Base-by-base conservation (phyloP, 176 grass and related monocot species). In the Oryza brachyantha region DNA sequence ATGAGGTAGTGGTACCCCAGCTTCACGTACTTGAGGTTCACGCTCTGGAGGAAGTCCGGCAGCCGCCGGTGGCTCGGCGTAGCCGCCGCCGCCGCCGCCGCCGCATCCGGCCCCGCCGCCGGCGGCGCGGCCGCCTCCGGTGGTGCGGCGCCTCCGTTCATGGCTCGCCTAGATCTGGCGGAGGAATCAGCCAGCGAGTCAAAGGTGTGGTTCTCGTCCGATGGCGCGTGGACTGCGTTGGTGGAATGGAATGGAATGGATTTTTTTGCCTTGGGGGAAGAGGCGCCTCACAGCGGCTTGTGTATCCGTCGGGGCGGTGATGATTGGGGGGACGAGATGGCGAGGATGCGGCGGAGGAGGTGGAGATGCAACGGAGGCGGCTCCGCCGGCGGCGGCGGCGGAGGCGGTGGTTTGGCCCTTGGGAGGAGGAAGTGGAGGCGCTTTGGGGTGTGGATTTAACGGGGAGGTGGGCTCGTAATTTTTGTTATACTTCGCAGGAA, bases 11-110 rank as follows among this genome's bases (percentile, higher is more conserved):
- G 96, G 83, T 98, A 98, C 14, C 92, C 92, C 61, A 98, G 73
- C 79, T 98, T 98, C 55, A 98, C 96, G 74, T 98, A 98, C 83
- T 98, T 98, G 50, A 98, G 92, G 52, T 98, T 98, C 50, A 98
- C 96, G 80, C 92, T 98, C 90, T 98, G 96, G 80, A 94, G 88
- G 90, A 98, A 95, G 83, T 98, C 96, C 73, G 96, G 92, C 77
- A 95, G 79, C 83, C 88, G 90, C 32, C 90, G 85, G 77, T 91
- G 85, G 45, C 77, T 65, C 42, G 75, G 66, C 64, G 58, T 42
- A 42, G 60, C 37, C 83, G 64, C 22, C 4, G 52, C 70, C 83
- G 64, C 28, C 4, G 52, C 76, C 39, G 10, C 64, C 37, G 31
- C 17, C 66, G 42, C 42, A 3, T 12, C 42, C 43, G 13, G 4